Conservation (phyloP, 2,329 filamentous ascomycete genomes). For the Emericellopsis atlantica region DNA sequence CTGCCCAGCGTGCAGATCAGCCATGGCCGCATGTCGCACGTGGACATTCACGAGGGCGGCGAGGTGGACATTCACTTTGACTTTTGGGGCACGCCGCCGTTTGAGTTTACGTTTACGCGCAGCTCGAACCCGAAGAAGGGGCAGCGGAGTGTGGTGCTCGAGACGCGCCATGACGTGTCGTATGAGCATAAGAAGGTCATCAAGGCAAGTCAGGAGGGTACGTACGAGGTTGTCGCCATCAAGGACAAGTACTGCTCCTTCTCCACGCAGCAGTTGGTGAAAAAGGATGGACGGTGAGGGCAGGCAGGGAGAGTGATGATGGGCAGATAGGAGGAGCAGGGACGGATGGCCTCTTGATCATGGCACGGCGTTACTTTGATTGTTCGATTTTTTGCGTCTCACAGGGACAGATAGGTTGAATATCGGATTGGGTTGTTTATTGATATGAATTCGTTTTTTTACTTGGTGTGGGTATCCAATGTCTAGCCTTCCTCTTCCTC, state of each 20-base stretch:
- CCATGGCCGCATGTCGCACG: slow-evolving; percentile 64
- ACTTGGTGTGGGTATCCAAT: too few relatives aligned
- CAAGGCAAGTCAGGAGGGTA: slow-evolving; percentile 82
- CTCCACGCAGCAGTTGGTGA: slow-evolving; percentile 53
- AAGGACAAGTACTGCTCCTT: slow-evolving; percentile 90
- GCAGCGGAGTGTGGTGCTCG: slow-evolving; percentile 67
- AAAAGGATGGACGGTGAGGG: slow-evolving; percentile 27
- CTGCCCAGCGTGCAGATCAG: slow-evolving; percentile 87
- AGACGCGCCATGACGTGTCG: slow-evolving; percentile 80
- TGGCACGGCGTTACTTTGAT: slow-evolving; percentile 10
- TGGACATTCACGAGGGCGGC: slow-evolving; percentile 94
- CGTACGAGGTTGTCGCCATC: slow-evolving; percentile 93
- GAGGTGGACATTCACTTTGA: slow-evolving; percentile 89
- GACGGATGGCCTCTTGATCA: slow-evolving; percentile 1
- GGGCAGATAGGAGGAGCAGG: neutral
- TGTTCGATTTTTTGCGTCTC: too few relatives aligned
- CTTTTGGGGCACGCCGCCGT: slow-evolving; percentile 90
- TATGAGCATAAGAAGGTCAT: slow-evolving; percentile 73
- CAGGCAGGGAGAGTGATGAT: neutral
- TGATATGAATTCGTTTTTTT: too few relatives aligned
- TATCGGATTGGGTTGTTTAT: neutral
- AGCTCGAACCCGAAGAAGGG: slow-evolving; percentile 75
- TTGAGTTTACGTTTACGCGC: slow-evolving; percentile 94
- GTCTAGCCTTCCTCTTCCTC: neutral
- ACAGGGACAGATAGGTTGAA: too few relatives aligned